phyloP scores from a whole-genome alignment of 345 rosid genomes.

The Reutealis trisperma region DNA sequence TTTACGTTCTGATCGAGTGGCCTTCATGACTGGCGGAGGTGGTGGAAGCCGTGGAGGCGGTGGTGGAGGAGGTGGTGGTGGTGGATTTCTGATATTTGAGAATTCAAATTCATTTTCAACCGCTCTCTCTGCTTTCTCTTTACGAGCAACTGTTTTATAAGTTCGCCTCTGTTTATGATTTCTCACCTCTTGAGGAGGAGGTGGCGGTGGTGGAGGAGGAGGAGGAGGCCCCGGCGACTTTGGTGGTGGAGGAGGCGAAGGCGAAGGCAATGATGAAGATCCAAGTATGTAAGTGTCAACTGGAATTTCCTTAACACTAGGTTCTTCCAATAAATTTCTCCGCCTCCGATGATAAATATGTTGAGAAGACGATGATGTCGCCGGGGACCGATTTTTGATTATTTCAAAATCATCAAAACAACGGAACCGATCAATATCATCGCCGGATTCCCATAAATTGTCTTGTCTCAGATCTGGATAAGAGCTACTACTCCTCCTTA shows the following conservation, averaged over 20 bases:
- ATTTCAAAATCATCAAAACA: conserved; percentile 74
- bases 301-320: conserved; percentile 51
- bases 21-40: conserved; percentile 24
- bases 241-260: conserved; percentile 26
- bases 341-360: conserved; percentile 19
- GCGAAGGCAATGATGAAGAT: conserved; percentile 29
- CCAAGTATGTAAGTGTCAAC: conserved; percentile 60
- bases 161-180: conserved; percentile 36
- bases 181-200: conserved; percentile 25
- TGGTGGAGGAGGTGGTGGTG: conserved; percentile 41
- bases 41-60: conserved; percentile 39
- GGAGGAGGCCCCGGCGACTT: conserved; percentile 40
- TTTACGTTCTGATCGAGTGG: conserved; percentile 30
- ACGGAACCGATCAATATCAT: conserved; percentile 42
- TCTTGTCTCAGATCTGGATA: conserved; percentile 76
- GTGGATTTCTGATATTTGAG: conserved; percentile 24
- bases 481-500: conserved; percentile 73
- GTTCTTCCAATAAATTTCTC: conserved; percentile 38
- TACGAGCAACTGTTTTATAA: conserved; percentile 38
- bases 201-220: conserved; percentile 34
- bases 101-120: conserved; percentile 28
- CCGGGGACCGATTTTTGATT: conserved; percentile 35
- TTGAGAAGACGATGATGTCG: neutral
- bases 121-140: conserved; percentile 30
- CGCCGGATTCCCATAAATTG: conserved; percentile 38